A percentile compares a stretch with the other conserved stretches of the same genome.
These are phyloP conservation scores for Ustilago tritici DNA, from an alignment of 1,284 basidiomycete genomes.

Conservation along the genomic window DNA sequence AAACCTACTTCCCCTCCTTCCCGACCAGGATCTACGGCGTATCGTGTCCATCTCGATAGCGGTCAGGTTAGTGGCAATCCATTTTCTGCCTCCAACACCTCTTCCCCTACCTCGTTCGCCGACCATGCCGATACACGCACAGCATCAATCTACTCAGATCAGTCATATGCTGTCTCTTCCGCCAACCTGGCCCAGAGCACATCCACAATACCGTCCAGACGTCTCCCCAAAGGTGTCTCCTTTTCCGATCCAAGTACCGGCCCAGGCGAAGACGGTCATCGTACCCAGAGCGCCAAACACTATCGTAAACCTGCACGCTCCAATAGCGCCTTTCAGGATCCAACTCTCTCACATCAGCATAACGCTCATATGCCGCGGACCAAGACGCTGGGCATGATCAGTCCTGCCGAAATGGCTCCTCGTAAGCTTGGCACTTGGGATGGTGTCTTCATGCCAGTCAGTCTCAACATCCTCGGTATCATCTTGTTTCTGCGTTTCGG, in stretches of 20 bases:
- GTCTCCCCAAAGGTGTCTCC: slow-evolving; percentile 46
- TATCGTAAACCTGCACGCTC: slow-evolving; percentile 36
- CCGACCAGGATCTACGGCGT: slow-evolving; percentile 17
- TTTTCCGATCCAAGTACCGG: slow-evolving; percentile 44
- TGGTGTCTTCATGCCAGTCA: slow-evolving; percentile 69
- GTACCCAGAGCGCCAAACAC: slow-evolving; percentile 19
- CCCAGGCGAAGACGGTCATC: slow-evolving; percentile 46
- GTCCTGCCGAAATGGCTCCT: slow-evolving; percentile 52
- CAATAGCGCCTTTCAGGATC: slow-evolving; percentile 44
- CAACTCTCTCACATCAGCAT: slow-evolving; percentile 2
- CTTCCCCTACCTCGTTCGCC: slow-evolving; percentile 28
- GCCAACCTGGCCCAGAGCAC: slow-evolving; percentile 17
- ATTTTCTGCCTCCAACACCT: slow-evolving; percentile 18
- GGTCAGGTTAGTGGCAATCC: slow-evolving; percentile 40
- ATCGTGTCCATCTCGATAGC: slow-evolving; percentile 46
- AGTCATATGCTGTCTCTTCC: slow-evolving; percentile 17
- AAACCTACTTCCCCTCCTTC: slow-evolving; percentile 10
- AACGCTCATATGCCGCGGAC: slow-evolving; percentile 34
- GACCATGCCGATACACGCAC: slow-evolving; percentile 2
- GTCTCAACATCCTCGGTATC: slow-evolving; percentile 68
- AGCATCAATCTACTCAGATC: slow-evolving; percentile 16
- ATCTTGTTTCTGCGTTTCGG: slow-evolving; percentile 69
- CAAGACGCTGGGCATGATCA: slow-evolving; percentile 59
- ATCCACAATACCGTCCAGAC: slow-evolving; percentile 33
- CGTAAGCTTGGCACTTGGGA: slow-evolving; percentile 69